phyloP scores from a whole-genome alignment of 2,329 filamentous ascomycete genomes.

The Penicillium sp. region DNA sequence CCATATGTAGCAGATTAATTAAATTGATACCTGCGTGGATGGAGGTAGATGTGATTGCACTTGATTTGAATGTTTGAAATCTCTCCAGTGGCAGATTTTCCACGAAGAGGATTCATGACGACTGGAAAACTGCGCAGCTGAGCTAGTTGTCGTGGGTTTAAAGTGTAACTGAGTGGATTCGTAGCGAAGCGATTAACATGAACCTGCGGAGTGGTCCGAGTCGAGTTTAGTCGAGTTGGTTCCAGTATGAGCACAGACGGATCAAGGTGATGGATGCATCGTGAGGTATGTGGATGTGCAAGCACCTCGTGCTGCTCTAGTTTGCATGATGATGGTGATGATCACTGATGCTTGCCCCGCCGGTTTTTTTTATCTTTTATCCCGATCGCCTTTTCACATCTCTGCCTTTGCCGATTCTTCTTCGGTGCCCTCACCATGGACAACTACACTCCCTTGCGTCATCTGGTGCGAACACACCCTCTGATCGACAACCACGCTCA shows the following conservation, averaged over 20 bases:
- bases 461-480: constrained; percentile 45
- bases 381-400: constrained; percentile 7
- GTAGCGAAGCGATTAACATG: background rate
- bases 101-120: background rate
- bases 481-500: constrained; percentile 56
- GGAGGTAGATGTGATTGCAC: too few species aligned
- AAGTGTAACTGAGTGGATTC: background rate
- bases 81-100: background rate
- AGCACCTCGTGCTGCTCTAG: too few species aligned
- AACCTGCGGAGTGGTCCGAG: constrained; percentile 18
- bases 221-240: constrained; percentile 16
- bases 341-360: too few species aligned
- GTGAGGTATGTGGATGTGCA: too few species aligned
- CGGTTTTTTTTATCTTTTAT: background rate
- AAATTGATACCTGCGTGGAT: too few species aligned
- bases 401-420: background rate
- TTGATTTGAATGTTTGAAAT: background rate
- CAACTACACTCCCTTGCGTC: constrained; percentile 35
- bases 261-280: background rate
- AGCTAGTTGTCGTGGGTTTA: background rate
- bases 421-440: constrained; percentile 24
- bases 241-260: too few species aligned
- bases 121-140: background rate
- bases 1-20: too few species aligned
- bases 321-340: too few species aligned